These are phyloP conservation scores for Dioszegia hungarica DNA, from an alignment of 768 basidiomycete species.

Conservation along the genomic window DNA sequence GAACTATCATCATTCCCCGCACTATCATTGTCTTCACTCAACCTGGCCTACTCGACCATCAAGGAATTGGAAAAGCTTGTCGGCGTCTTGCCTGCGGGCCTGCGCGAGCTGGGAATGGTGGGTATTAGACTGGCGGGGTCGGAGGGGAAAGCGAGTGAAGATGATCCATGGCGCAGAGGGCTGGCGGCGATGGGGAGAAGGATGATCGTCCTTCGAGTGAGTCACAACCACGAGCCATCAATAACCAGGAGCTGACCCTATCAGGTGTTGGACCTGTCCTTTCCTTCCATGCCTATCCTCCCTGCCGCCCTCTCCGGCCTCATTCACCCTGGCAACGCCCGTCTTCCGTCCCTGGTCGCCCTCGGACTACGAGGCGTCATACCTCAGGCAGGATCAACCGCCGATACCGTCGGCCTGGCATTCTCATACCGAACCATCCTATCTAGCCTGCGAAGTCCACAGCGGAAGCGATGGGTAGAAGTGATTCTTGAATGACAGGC, in stretches of 20 bases:
- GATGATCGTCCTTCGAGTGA: slow-evolving; percentile 24
- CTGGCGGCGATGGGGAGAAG: slow-evolving; percentile 17
- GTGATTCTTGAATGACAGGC: background rate
- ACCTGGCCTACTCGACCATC: slow-evolving; percentile 23
- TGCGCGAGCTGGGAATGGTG: slow-evolving; percentile 21
- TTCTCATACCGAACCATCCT: background rate
- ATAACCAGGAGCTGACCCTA: background rate
- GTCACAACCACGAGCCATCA: background rate
- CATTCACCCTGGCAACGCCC: slow-evolving; percentile 1
- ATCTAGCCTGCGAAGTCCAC: background rate
- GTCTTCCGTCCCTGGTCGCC: background rate
- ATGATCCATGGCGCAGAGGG: slow-evolving; percentile 15
- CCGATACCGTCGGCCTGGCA: background rate
- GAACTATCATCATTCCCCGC: slow-evolving; percentile 2
- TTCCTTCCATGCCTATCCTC: slow-evolving; percentile 6
- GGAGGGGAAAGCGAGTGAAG: background rate
- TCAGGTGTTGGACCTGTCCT: slow-evolving; percentile 9
- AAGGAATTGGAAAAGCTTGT: slow-evolving; percentile 22
- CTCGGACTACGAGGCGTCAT: background rate
- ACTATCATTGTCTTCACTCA: slow-evolving; percentile 24
- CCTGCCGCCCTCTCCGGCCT: background rate
- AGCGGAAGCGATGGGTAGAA: background rate
- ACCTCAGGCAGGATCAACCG: background rate
- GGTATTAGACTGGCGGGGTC: slow-evolving; percentile 5
- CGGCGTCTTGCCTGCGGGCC: slow-evolving; percentile 9